These are phyloP conservation scores for Diaporthe caulivora DNA, from an alignment of 2,329 filamentous ascomycete species.

Conservation along the genomic window DNA sequence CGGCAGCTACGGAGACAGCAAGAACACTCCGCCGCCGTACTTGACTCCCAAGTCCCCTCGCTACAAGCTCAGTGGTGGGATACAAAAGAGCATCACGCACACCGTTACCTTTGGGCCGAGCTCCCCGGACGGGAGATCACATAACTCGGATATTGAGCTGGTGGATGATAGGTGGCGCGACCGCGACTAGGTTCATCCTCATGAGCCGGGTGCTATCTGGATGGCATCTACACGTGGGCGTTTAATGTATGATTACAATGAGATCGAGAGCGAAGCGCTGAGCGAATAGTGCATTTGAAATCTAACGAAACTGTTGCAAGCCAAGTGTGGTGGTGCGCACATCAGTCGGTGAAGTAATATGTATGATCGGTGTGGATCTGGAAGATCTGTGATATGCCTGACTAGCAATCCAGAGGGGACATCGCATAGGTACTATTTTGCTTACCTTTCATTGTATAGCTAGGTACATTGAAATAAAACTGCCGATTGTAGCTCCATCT, in stretches of 20 bases:
- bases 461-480: neutral
- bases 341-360: neutral
- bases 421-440: neutral
- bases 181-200: neutral
- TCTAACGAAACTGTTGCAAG: neutral
- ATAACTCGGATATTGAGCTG: constrained; percentile 18
- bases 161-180: constrained; percentile 17
- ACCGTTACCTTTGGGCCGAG: constrained; percentile 12
- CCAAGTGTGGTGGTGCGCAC: neutral
- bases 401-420: neutral
- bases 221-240: neutral
- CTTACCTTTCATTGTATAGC: neutral
- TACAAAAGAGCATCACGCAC: constrained; percentile 14
- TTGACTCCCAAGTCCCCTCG: constrained; percentile 2
- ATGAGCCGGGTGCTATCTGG: neutral
- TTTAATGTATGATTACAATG: constrained; percentile 6
- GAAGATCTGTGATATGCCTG: neutral
- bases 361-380: neutral
- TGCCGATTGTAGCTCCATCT: neutral
- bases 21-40: constrained; percentile 9
- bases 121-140: neutral
- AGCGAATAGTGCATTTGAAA: neutral
- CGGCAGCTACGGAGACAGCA: neutral
- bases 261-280: neutral
- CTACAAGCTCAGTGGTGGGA: constrained; percentile 10